Base-by-base conservation (phyloP, 2,329 filamentous ascomycete genomes). In the Pestalotiopsis sp. region DNA sequence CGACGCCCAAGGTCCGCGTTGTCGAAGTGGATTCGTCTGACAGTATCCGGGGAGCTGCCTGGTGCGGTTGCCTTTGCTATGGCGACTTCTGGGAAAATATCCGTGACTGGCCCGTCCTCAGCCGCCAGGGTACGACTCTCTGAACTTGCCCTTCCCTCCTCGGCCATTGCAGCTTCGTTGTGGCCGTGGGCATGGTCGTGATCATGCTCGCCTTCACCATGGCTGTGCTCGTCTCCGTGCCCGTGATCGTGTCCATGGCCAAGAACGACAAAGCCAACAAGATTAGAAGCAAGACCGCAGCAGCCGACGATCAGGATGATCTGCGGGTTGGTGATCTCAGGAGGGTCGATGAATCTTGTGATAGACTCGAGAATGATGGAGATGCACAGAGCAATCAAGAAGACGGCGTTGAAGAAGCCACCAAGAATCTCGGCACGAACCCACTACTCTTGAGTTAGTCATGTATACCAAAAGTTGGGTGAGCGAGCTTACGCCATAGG, bases 341-440 rank as follows among this genome's bases (percentile, higher is more conserved):
- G 95, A 7, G 95, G 94, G 76, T 98, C 94, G 77, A 98, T 87
- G 74, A 99, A 92, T 77, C 96, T 92, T 75, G 95, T 94, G 70
- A 98, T 88, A 17, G 96, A 96, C 81, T 99, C 96, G 75, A 99
- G 90, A 77, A 98, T 93, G 80, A 99, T 99, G 65, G 95, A 97
- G 68, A 99, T 86, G 83, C 96, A 99, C 9, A 99, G 89, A 7
- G 96, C 96, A 77, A 99, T 96, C 59, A 99, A 87, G 84, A 99
- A 99, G 60, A 98, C 95, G 73, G 96, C 96, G 77, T 99, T 99
- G 82, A 98, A 93, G 75, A 98, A 91, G 62, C 96, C 96, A 77
- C 96, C 96, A 5, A 99, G 87, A 12, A 97, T 98, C 85, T 99
- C 96, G 45, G 96, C 96, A 74, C 96, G 93, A 85, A 98, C 92